Conservation (phyloP, 306 rosid genomes). For the Purshia tridentata region DNA sequence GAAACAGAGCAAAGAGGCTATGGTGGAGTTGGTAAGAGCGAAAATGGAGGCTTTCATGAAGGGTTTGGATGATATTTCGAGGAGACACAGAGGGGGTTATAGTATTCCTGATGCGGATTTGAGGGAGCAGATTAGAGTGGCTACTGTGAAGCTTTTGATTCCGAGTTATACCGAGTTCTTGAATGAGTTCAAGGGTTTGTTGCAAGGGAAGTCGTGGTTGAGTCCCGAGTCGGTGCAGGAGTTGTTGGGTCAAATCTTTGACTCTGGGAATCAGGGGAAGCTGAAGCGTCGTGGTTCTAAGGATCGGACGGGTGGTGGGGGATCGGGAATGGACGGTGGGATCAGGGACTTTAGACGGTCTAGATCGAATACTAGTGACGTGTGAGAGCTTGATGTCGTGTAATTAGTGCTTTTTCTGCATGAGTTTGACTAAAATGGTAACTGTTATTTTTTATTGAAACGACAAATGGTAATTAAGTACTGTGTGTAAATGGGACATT, state of each 20-base stretch:
- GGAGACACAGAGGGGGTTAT: conserved; percentile 48
- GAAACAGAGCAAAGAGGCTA: conserved; percentile 41
- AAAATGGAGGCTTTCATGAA: conserved; percentile 61
- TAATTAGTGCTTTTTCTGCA: background rate
- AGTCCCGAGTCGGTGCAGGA: conserved; percentile 54
- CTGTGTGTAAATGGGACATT: too few relatives aligned
- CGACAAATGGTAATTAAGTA: too few relatives aligned
- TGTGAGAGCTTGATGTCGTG: conserved; percentile 13
- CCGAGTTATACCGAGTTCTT: conserved; percentile 53
- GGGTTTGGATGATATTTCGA: conserved; percentile 53
- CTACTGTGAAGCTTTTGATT: conserved; percentile 56
- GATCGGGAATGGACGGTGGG: conserved; percentile 34
- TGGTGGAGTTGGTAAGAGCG: conserved; percentile 30
- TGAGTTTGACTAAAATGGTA: too few relatives aligned
- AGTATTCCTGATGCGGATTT: conserved; percentile 64
- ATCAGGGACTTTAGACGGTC: conserved; percentile 29
- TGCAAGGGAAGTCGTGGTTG: conserved; percentile 45
- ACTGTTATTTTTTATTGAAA: too few relatives aligned
- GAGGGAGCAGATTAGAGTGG: conserved; percentile 68
- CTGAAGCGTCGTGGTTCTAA: conserved; percentile 35
- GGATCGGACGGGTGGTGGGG: conserved; percentile 43
- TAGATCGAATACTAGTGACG: conserved; percentile 26
- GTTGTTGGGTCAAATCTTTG: conserved; percentile 48
- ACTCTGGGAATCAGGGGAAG: conserved; percentile 28
- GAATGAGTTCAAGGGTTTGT: conserved; percentile 40